phyloP scores from a whole-genome alignment of 345 rosid genomes.

The Sonneratia caseolaris region DNA sequence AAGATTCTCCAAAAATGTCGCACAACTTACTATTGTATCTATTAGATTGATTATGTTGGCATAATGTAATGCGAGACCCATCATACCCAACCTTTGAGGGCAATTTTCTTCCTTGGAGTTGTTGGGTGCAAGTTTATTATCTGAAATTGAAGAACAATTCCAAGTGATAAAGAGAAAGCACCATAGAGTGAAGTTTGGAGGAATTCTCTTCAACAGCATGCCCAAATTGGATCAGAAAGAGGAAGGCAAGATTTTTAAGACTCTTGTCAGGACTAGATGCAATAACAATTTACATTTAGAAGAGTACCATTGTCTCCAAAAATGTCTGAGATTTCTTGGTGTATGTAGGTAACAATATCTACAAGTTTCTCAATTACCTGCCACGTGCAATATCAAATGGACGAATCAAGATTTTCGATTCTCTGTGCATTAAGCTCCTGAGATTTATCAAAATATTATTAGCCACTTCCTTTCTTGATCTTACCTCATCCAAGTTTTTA shows the following conservation, averaged over 20 bases:
- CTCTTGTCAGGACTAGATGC: neutral
- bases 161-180: neutral
- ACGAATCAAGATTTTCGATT: neutral
- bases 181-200: neutral
- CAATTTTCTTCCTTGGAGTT: slow-evolving; percentile 15
- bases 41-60: slow-evolving; percentile 84
- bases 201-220: neutral
- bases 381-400: slow-evolving; percentile 9
- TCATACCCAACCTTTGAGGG: slow-evolving; percentile 52
- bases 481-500: slow-evolving; percentile 70
- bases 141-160: slow-evolving; percentile 12
- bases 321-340: slow-evolving; percentile 65
- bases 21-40: slow-evolving; percentile 62
- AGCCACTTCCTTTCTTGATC: neutral
- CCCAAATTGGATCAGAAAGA: neutral
- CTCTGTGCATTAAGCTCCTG: neutral
- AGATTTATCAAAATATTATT: neutral
- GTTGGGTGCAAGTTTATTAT: slow-evolving; percentile 14
- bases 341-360: slow-evolving; percentile 61
- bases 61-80: slow-evolving; percentile 87
- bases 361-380: slow-evolving; percentile 84
- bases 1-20: neutral
- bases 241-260: neutral
- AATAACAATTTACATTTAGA: neutral
- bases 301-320: slow-evolving; percentile 58